Conservation (phyloP, 352 stramenopile genomes). For the Pythium angustatum region DNA sequence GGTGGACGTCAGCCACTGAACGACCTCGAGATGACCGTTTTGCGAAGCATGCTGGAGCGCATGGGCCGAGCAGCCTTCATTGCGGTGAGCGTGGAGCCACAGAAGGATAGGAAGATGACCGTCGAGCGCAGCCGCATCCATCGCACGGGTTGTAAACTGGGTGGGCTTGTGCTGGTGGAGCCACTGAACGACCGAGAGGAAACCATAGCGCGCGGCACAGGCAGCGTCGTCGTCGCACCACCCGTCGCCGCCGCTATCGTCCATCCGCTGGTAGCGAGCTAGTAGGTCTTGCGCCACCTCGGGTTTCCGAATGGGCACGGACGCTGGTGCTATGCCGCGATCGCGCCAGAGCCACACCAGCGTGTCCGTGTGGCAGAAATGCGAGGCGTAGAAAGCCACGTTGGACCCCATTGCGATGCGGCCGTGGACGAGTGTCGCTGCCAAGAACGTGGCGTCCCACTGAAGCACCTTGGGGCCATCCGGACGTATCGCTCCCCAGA, state of each 20-base stretch:
- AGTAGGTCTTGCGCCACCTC: neutral
- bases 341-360: neutral
- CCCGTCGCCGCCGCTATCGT: neutral
- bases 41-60: neutral
- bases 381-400: neutral
- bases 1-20: constrained; percentile 13
- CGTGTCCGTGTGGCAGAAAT: neutral
- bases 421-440: neutral
- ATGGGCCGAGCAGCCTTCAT: constrained; percentile 38
- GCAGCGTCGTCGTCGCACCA: neutral
- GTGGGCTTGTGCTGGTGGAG: constrained; percentile 38
- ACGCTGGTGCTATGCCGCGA: neutral
- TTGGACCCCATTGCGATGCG: neutral
- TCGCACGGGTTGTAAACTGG: neutral
- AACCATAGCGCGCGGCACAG: neutral
- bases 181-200: neutral
- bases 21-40: constrained; percentile 9
- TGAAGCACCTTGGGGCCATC: constrained; percentile 8
- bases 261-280: neutral
- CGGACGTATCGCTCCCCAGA: neutral
- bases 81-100: constrained; percentile 34
- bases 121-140: neutral
- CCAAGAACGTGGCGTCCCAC: neutral
- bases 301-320: neutral
- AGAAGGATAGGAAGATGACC: neutral